Evolutionary conservation across 1,284 basidiomycete species (phyloP), one percentile per base, ranked within the genome.

Genomic region (Singerocomus inundabilis): DNA sequence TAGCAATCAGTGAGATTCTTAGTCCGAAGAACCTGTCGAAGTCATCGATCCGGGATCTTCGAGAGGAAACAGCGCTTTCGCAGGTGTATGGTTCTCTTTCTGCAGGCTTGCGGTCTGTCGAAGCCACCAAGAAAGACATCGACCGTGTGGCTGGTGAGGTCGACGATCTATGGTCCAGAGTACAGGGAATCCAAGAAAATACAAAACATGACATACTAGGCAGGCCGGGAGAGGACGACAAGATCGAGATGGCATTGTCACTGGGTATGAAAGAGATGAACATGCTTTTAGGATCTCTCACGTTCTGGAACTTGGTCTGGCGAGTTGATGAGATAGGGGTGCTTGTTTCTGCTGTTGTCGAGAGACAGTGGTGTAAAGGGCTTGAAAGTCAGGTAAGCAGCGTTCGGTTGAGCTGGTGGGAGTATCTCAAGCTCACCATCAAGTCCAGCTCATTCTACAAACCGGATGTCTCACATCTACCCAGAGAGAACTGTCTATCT

Each of bases 271-370:
- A 68, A 43, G 72, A 77, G n/a, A 73, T 92, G 53, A 70, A 73
- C 53, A 49, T 62, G 3, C 72, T 82, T 1, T 73, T 91, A 64
- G 70, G 76, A 44, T 68, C 69, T 5, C 66, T 91, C 54, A 79
- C 76, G 9, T 90, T 85, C 81, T 84, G 84, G 77, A 79, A 74
- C 53, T 76, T 86, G 60, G 59, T 86, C 7, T 80, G 78, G 74
- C 70, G 78, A 8, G 80, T 88, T 1, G 91, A 93, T 62, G 90
- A 91, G 53, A 77, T 91, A 16, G 81, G 76, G 9, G 67, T 71
- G 31, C 75, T 83, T 28, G 67, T 93, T 9, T 72, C 70, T 1
- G 58, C 72, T 12, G 78, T 81, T 33, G 66, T 89, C 9, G 71
- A 78, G 35, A 69, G 70, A 35, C 66, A 73, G 2, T 91, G 88